Evolutionary conservation across 495 filamentous ascomycete species (phyloP).

Genomic region (Xylaria telfairii): DNA sequence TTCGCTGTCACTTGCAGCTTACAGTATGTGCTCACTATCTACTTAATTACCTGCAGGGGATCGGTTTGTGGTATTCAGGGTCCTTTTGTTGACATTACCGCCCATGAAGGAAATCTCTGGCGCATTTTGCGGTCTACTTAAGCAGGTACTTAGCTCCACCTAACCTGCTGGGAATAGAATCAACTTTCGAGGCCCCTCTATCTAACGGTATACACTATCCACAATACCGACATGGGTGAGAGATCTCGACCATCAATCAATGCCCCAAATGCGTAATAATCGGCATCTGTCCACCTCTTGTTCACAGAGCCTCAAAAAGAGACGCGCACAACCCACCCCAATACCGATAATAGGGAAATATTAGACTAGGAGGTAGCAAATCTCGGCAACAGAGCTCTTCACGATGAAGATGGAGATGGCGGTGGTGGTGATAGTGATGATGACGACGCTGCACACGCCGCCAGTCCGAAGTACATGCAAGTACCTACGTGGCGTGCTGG

Average conservation of each 20-base stretch:
- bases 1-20: neutral
- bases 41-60: neutral
- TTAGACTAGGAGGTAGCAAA: neutral
- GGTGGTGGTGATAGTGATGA: neutral
- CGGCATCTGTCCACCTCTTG: neutral
- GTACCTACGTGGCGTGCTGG: neutral
- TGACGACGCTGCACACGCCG: neutral
- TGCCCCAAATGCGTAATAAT: constrained; percentile 18
- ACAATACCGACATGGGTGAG: constrained; percentile 2
- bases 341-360: neutral
- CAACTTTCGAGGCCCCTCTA: constrained; percentile 19
- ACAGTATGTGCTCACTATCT: neutral
- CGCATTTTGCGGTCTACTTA: neutral
- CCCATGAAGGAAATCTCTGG: neutral
- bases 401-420: neutral
- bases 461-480: neutral
- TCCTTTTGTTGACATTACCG: neutral
- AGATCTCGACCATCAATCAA: constrained; percentile 19
- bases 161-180: constrained; percentile 10
- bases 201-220: constrained; percentile 2
- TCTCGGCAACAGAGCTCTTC: neutral
- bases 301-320: constrained; percentile 6
- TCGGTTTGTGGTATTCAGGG: neutral
- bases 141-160: neutral
- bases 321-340: neutral